Percentiles rank a stretch among this genome's conserved stretches.
Conservation (phyloP, 352 stramenopile genomes). For the Pythium apleroticum region DNA sequence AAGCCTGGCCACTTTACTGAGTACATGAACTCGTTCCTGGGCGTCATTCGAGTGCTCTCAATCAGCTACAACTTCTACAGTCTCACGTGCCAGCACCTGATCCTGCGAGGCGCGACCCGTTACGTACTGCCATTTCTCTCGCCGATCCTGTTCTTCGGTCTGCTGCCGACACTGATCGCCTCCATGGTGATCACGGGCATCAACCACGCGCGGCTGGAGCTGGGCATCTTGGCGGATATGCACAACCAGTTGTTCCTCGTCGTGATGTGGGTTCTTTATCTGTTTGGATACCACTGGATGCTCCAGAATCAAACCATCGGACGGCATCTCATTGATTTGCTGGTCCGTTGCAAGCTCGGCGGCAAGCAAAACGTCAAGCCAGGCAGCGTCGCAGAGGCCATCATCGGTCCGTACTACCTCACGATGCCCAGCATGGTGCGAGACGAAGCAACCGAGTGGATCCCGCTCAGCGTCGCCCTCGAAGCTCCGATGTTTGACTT, state of each 20-base stretch:
- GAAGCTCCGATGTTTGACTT: constrained; percentile 12
- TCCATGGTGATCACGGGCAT: constrained; percentile 12
- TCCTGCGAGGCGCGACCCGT: constrained; percentile 6
- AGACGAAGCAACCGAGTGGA: constrained; percentile 17
- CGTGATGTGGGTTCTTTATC: constrained; percentile 13
- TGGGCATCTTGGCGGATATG: not conserved
- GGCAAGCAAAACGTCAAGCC: constrained; percentile 12
- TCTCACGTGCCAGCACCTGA: constrained; percentile 12
- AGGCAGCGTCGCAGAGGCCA: constrained; percentile 9
- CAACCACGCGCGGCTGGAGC: constrained; percentile 6
- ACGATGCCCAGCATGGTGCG: constrained; percentile 7
- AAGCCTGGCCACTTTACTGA: constrained; percentile 7
- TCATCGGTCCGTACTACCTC: constrained; percentile 19
- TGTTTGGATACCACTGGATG: constrained; percentile 13
- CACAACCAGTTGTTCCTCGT: constrained; percentile 22
- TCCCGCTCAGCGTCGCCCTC: constrained; percentile 12
- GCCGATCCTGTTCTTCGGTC: constrained; percentile 5
- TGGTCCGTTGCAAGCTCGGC: constrained; percentile 6
- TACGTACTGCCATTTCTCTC: constrained; percentile 10
- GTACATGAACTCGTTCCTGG: constrained; percentile 7
- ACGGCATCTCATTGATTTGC: not conserved
- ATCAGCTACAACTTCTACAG: constrained; percentile 22
- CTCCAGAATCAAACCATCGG: constrained; percentile 9
- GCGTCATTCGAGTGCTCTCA: constrained; percentile 10
- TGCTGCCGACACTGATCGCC: constrained; percentile 14